A percentile compares a stretch with the other conserved stretches of the same genome.
Evolutionary conservation across 768 basidiomycete species (phyloP).

Genomic region (Pleurotus platypus): DNA sequence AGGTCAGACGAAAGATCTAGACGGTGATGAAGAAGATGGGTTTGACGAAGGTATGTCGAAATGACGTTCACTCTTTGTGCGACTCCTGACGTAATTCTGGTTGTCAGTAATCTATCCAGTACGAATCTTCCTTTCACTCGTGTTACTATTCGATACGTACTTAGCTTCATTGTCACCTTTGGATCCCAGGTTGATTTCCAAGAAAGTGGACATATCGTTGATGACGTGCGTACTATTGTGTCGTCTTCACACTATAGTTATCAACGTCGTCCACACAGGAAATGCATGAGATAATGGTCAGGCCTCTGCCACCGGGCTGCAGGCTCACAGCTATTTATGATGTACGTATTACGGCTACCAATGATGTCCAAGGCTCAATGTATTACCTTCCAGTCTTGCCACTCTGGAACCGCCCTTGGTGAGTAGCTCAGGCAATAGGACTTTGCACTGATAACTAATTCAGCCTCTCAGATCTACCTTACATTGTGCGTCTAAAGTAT

Average conservation of each 20-base stretch:
- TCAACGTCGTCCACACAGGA: constrained; percentile 31
- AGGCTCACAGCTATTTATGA: constrained; percentile 83
- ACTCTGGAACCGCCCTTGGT: constrained; percentile 86
- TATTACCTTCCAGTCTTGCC: constrained; percentile 57
- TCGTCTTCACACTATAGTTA: neutral
- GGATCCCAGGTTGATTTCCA: constrained; percentile 37
- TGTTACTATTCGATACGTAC: no score
- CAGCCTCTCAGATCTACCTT: constrained; percentile 52
- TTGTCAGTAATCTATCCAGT: constrained; percentile 76
- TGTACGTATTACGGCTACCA: constrained; percentile 36
- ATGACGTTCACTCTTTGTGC: neutral
- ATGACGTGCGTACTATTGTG: constrained; percentile 66
- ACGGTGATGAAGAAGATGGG: constrained; percentile 85
- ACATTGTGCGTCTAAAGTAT: constrained; percentile 42
- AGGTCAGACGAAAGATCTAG: constrained; percentile 78
- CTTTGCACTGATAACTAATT: neutral
- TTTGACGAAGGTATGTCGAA: constrained; percentile 63
- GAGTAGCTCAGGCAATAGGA: constrained; percentile 12
- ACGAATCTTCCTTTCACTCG: neutral
- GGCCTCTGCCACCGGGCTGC: constrained; percentile 27
- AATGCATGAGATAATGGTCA: constrained; percentile 69
- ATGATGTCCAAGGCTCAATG: neutral
- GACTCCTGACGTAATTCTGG: neutral
- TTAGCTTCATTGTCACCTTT: no score
- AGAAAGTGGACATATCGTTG: constrained; percentile 72